Conservation (phyloP, 2,329 filamentous ascomycete genomes). For the Epichloe baconii region DNA sequence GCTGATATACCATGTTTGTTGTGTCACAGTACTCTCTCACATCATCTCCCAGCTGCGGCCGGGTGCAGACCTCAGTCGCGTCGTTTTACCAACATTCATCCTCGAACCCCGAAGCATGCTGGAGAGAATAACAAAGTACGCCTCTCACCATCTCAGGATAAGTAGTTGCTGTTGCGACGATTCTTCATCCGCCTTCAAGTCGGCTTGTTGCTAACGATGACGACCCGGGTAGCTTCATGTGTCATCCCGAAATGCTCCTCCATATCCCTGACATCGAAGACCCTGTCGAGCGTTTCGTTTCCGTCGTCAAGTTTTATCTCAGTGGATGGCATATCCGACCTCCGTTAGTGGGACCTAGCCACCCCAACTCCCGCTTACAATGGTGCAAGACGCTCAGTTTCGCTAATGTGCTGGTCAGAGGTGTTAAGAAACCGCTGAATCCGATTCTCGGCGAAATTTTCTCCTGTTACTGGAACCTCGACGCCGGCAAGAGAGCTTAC, state of each 20-base stretch:
- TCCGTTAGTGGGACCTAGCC: conserved; percentile 47
- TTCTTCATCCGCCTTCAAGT: background rate
- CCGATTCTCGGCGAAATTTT: conserved; percentile 92
- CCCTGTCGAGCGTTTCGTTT: conserved; percentile 77
- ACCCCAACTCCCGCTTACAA: background rate
- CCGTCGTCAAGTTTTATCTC: conserved; percentile 94
- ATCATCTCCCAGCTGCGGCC: conserved; percentile 96
- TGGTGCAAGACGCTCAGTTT: background rate
- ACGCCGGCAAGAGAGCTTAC: conserved; percentile 73
- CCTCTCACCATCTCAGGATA: conserved; percentile 7
- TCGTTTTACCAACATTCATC: conserved; percentile 94
- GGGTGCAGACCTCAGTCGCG: conserved; percentile 85
- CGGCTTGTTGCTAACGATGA: background rate
- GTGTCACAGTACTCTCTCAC: conserved; percentile 66
- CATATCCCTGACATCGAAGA: conserved; percentile 81
- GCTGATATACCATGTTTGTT: background rate
- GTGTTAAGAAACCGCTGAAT: conserved; percentile 96
- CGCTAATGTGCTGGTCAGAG: conserved; percentile 35
- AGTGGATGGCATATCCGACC: conserved; percentile 99
- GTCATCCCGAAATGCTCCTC: conserved; percentile 89
- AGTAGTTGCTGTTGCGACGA: background rate
- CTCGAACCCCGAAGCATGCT: conserved; percentile 96
- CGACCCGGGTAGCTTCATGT: conserved; percentile 73
- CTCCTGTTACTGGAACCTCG: conserved; percentile 90
- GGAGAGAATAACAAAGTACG: conserved; percentile 94